Conservation (phyloP, 1,139 yeast species). For the Geotrichum klebahnii region DNA sequence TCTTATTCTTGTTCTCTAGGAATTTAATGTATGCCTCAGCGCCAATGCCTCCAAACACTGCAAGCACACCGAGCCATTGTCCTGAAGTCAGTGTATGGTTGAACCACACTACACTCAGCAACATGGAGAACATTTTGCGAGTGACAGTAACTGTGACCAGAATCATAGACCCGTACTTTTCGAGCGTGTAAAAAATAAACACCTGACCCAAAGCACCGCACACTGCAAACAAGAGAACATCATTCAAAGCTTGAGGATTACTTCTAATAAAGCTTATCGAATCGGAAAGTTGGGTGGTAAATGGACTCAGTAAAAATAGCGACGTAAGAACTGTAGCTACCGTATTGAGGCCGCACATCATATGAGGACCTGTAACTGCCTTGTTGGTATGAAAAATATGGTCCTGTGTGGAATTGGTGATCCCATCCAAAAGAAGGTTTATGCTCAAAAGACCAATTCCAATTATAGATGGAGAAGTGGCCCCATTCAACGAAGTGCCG, state of each 20-base stretch:
- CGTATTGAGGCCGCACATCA: conserved; percentile 78
- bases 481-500: conserved; percentile 27
- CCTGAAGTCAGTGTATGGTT: conserved; percentile 60
- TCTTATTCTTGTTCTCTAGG: conserved; percentile 22
- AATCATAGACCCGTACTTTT: conserved; percentile 75
- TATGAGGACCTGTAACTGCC: conserved; percentile 67
- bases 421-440: conserved; percentile 79
- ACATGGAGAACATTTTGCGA: conserved; percentile 92
- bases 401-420: conserved; percentile 92
- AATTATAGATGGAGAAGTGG: conserved; percentile 32
- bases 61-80: conserved; percentile 74
- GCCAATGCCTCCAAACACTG: conserved; percentile 80
- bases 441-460: conserved; percentile 60
- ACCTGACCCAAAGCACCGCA: conserved; percentile 92
- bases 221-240: conserved; percentile 62
- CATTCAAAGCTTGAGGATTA: conserved; percentile 53
- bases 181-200: conserved; percentile 80
- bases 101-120: conserved; percentile 77
- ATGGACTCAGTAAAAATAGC: conserved; percentile 43
- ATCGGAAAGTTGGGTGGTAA: conserved; percentile 50
- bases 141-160: conserved; percentile 93
- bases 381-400: conserved; percentile 55
- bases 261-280: conserved; percentile 46
- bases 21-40: conserved; percentile 57
- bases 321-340: conserved; percentile 45